Evolutionary conservation across 2,329 filamentous ascomycete species (phyloP).

Genomic region (Cercospora beticola): DNA sequence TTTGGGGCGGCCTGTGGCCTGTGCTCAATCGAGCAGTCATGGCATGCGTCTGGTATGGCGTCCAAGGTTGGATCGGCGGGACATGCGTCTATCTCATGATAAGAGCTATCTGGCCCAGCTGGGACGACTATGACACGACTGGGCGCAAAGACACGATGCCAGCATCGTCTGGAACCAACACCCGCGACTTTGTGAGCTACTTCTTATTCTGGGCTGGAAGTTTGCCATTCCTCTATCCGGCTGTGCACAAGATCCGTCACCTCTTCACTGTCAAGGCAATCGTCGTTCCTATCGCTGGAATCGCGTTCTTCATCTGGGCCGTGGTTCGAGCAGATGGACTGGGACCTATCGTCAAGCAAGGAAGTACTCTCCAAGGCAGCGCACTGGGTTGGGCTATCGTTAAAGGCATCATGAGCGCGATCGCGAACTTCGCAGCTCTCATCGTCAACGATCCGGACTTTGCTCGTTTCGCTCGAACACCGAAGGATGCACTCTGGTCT

Average conservation of each 20-base stretch:
- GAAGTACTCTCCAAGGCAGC: conserved; percentile 62
- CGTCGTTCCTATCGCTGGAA: conserved; percentile 77
- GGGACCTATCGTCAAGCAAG: conserved; percentile 76
- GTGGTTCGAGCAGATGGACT: conserved; percentile 77
- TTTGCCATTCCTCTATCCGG: conserved; percentile 83
- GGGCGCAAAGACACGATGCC: conserved; percentile 67
- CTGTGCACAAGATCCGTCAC: conserved; percentile 83
- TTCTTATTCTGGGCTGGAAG: conserved; percentile 83
- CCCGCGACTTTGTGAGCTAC: conserved; percentile 75
- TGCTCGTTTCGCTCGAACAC: conserved; percentile 44
- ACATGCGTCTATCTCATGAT: conserved; percentile 13
- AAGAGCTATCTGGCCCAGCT: conserved; percentile 66
- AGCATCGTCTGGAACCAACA: conserved; percentile 66
- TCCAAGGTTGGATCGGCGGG: conserved; percentile 13
- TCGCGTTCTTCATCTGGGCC: conserved; percentile 86
- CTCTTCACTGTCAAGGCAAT: conserved; percentile 91
- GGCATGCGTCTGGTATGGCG: conserved; percentile 15
- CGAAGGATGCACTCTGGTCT: conserved; percentile 44
- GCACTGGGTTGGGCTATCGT: conserved; percentile 78
- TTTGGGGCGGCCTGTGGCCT: conserved; percentile 13
- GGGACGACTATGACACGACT: conserved; percentile 43
- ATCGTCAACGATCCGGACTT: conserved; percentile 52
- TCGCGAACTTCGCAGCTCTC: conserved; percentile 44
- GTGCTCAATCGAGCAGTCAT: conserved; percentile 14
- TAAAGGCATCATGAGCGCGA: conserved; percentile 78